phyloP scores from a whole-genome alignment of 1,139 yeast genomes.

The Candida frijolesensis region DNA sequence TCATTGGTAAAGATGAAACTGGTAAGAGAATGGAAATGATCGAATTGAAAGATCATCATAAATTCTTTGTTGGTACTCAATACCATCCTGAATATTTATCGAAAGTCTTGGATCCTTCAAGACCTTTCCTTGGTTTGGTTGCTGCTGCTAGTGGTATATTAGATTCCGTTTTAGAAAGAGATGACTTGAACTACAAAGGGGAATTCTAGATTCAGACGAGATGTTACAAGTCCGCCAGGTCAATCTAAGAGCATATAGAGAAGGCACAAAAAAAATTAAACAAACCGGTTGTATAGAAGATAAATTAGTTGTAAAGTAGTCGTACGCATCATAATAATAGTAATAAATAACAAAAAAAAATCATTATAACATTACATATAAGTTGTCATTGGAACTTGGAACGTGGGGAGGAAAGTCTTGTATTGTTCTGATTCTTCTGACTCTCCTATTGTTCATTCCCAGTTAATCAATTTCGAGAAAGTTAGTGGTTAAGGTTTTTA shows the following conservation, averaged over 20 bases:
- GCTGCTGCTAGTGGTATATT: slow-evolving; percentile 88
- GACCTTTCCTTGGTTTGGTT: slow-evolving; percentile 93
- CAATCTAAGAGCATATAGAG: neutral
- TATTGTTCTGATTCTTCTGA: too few relatives aligned
- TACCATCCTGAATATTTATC: slow-evolving; percentile 98
- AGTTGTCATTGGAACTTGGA: neutral
- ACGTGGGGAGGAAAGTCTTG: neutral
- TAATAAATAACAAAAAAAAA: neutral
- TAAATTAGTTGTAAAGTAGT: slow-evolving; percentile 2
- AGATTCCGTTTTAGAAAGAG: slow-evolving; percentile 56
- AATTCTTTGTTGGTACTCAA: slow-evolving; percentile 93
- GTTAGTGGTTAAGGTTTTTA: too few relatives aligned
- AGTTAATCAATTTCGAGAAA: too few relatives aligned
- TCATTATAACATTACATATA: neutral
- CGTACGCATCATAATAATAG: neutral
- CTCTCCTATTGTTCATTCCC: too few relatives aligned
- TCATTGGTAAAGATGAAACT: slow-evolving; percentile 91
- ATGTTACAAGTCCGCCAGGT: neutral
- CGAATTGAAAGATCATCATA: slow-evolving; percentile 71
- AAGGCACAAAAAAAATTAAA: too few relatives aligned
- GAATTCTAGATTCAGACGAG: slow-evolving; percentile 32
- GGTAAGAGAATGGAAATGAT: slow-evolving; percentile 92
- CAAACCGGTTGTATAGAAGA: slow-evolving; percentile 1
- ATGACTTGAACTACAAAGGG: slow-evolving; percentile 48
- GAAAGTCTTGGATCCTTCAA: slow-evolving; percentile 93